Evolutionary conservation across 169 alveolate genomes (phyloP), one percentile per base, ranked within the genome.

Genomic region (Babesia bovis): DNA sequence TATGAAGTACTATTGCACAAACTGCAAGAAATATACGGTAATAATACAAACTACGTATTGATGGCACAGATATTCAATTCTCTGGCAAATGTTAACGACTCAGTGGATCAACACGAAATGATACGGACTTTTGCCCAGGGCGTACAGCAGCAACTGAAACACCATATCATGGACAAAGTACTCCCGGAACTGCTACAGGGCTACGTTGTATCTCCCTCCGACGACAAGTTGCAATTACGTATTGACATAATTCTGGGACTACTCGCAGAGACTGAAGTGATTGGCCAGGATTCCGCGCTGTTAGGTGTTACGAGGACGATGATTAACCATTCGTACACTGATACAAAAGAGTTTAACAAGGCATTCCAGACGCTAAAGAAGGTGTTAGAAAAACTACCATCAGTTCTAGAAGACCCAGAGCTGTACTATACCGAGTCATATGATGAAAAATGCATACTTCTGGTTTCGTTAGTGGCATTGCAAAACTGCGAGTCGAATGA

Each of bases 401-500:
- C 73, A 1, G 32, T 63, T 0, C 19, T 63, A 50, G 60, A 42
- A 3, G 73, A 44, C 5, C 73, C 73, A 1, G 44, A 15, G 3
- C 42, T 45, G 42, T 63, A 63, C 25, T 63, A 47, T 47, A 19
- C 55, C 13, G 71, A 12, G 9, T 38, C 38, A 13, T 3, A 42
- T 21, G 73, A 63, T 30, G 51, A 45, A 0, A 21, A 17, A 5
- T 23, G 42, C 47, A 32, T 63, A 3, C 25, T 63, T 49, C 60
- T 63, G 2, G 52, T 63, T 5, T 63, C 63, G 0, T 25, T 63
- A 30, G 44, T 63, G 30, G 73, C 73, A 28, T 63, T 63, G 58
- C 73, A 32, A 21, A 6, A 49, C 32, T 44, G 47, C 2, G 73
- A 32, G 12, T 45, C 60, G 5, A 52, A 44, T 0, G 41, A 40